Evolutionary conservation across 371 early-diverging fungal species (phyloP).

Genomic region (Mucor ambiguus): DNA sequence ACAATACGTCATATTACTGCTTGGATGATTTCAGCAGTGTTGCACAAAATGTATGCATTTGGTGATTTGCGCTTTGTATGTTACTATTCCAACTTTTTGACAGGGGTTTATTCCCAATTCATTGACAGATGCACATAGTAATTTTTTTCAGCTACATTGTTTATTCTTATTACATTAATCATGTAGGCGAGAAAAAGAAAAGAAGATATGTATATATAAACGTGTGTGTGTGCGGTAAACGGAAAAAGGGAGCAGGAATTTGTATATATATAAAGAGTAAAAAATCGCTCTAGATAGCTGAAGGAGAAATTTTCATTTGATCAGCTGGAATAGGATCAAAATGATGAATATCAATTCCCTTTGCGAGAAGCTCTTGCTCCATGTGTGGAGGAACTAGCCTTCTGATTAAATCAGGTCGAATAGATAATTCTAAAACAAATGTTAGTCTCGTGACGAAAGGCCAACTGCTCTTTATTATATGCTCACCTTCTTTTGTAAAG

Average conservation of each 20-base stretch:
- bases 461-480: not conserved
- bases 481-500: constrained; percentile 74
- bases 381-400: constrained; percentile 67
- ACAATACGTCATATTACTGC: not conserved
- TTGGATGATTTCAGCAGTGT: not conserved
- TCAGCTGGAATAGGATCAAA: constrained; percentile 50
- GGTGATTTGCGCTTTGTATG: not conserved
- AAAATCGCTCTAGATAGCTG: constrained; percentile 21
- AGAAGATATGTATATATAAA: not conserved
- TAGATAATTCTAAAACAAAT: constrained; percentile 44
- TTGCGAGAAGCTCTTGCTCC: constrained; percentile 55
- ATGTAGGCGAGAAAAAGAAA: not conserved
- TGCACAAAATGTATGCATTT: not conserved
- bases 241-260: not conserved
- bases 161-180: constrained; percentile 6
- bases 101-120: not conserved
- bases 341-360: constrained; percentile 48
- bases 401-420: constrained; percentile 59
- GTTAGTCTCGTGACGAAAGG: not conserved
- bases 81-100: not conserved
- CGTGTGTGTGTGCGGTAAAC: not conserved
- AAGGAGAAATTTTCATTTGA: constrained; percentile 40
- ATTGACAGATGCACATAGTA: not conserved
- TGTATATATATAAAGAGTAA: constrained; percentile 5
- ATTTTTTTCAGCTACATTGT: not conserved